Percentiles rank a stretch among this genome's conserved stretches.
Evolutionary conservation across 495 filamentous ascomycete species (phyloP).

Genomic region (Chaetomidium leptoderma): DNA sequence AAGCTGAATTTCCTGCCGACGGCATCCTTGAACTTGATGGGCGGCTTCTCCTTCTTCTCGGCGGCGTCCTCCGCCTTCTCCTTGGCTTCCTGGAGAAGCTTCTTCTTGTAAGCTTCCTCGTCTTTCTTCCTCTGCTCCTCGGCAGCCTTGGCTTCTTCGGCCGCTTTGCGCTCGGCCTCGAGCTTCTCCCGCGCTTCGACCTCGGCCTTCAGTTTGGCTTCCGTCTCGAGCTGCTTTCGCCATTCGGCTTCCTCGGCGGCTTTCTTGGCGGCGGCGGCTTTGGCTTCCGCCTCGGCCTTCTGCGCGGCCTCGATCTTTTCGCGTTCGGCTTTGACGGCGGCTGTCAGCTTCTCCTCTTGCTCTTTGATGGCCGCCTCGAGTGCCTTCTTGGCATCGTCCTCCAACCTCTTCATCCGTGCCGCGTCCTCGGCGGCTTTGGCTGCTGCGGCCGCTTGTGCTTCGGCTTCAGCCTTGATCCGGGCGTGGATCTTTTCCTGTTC

Average conservation of each 20-base stretch:
- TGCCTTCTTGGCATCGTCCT: conserved; percentile 43
- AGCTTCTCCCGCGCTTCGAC: conserved; percentile 41
- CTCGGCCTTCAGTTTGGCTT: conserved; percentile 44
- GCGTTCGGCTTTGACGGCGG: conserved; percentile 28
- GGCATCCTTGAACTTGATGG: conserved; percentile 83
- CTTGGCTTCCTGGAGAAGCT: conserved; percentile 39
- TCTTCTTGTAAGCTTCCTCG: conserved; percentile 47
- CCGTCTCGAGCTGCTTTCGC: conserved; percentile 39
- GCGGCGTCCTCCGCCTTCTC: conserved; percentile 51
- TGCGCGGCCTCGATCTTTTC: conserved; percentile 37
- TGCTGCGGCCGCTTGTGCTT: conserved; percentile 33
- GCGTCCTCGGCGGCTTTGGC: conserved; percentile 33
- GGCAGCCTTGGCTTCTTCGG: conserved; percentile 27
- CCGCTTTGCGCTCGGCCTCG: conserved; percentile 38
- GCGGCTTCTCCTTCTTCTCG: conserved; percentile 48
- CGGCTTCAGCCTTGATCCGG: conserved; percentile 22
- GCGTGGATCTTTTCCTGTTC: conserved; percentile 28
- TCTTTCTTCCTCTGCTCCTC: conserved; percentile 39
- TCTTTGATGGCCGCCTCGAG: conserved; percentile 52
- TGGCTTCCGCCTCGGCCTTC: conserved; percentile 40
- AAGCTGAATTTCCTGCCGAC: conserved; percentile 84
- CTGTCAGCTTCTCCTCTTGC: conserved; percentile 38
- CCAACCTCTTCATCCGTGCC: conserved; percentile 24
- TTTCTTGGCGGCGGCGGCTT: conserved; percentile 38
- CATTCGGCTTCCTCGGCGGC: conserved; percentile 48